Evolutionary conservation across 164 flowering plant genomes (phyloP).

Genomic region (Vitis vinifera): ASM3070453v1 NC_081819.1:16495501-16496000

Average conservation of each 20-base stretch:
- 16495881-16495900: too few species aligned
- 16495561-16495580: constrained; percentile 83
- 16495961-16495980: too few species aligned
- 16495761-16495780: too few species aligned
- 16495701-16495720: constrained; percentile 67
- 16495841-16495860: too few species aligned
- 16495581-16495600: constrained; percentile 82
- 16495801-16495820: too few species aligned
- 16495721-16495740: constrained; percentile 50
- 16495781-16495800: too few species aligned
- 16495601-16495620: constrained; percentile 92
- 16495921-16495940: too few species aligned
- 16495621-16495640: constrained; percentile 67
- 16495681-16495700: constrained; percentile 77
- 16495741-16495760: not conserved
- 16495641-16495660: constrained; percentile 52
- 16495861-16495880: too few species aligned
- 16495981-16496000: too few species aligned
- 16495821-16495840: too few species aligned
- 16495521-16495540: constrained; percentile 78
- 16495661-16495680: constrained; percentile 65
- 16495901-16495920: too few species aligned
- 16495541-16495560: constrained; percentile 88
- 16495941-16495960: too few species aligned
- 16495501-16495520: constrained; percentile 76